phyloP scores from a whole-genome alignment of 441 rosid genomes.

The Mallotus japonicus region DNA sequence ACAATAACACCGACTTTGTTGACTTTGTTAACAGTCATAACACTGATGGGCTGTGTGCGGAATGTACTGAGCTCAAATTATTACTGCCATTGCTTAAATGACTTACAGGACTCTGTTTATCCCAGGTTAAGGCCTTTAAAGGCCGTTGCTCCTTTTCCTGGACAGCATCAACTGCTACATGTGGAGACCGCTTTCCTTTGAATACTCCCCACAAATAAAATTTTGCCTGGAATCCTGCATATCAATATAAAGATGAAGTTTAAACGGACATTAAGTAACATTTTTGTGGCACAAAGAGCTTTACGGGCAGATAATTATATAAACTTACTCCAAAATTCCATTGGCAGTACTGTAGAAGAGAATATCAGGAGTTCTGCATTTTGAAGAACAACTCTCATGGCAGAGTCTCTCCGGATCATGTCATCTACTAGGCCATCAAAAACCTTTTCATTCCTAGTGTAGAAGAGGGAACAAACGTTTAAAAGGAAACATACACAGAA shows the following conservation, averaged over 20 bases:
- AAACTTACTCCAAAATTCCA: constrained; percentile 54
- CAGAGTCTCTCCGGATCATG: constrained; percentile 48
- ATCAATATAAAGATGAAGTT: constrained; percentile 4
- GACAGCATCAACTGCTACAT: constrained; percentile 2
- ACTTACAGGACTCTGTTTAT: constrained; percentile 26
- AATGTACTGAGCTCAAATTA: constrained; percentile 6
- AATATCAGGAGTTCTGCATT: constrained; percentile 64
- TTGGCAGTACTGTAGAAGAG: constrained; percentile 56
- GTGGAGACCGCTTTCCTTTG: constrained; percentile 36
- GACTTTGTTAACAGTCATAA: background rate
- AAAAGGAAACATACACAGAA: constrained; percentile 9
- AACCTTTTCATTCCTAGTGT: constrained; percentile 38
- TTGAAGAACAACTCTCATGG: constrained; percentile 46
- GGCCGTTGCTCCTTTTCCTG: constrained; percentile 18
- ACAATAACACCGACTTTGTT: background rate
- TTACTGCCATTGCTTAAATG: constrained; percentile 29
- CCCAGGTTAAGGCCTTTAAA: background rate
- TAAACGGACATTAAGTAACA: background rate
- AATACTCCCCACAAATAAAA: constrained; percentile 76
- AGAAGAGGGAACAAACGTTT: constrained; percentile 14
- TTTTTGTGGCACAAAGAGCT: background rate
- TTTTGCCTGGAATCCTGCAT: constrained; percentile 55
- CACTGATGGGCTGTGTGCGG: background rate
- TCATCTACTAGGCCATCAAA: constrained; percentile 43
- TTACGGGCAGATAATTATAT: constrained; percentile 6